phyloP scores from a whole-genome alignment of 306 rosid species.

The Astragalus membranaceus region DNA sequence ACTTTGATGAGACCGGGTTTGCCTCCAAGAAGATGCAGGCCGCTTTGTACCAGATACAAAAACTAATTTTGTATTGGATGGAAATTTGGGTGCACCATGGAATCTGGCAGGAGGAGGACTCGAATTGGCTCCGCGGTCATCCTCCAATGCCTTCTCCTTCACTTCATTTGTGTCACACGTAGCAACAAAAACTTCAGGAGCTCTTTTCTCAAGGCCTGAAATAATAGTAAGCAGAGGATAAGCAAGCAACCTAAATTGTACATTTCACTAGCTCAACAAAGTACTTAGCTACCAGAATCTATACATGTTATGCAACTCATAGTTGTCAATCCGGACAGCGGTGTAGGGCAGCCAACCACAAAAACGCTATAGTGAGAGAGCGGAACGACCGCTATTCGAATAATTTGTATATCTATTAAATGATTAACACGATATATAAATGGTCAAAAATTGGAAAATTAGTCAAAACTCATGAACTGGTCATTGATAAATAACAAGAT shows the following conservation, averaged over 20 bases:
- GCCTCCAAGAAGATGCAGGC: conserved; percentile 77
- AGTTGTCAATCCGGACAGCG: too few species aligned
- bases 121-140: conserved; percentile 25
- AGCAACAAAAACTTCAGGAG: conserved; percentile 31
- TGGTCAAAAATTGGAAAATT: too few species aligned
- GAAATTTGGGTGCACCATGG: conserved; percentile 30
- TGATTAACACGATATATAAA: too few species aligned
- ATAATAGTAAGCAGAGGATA: conserved; percentile 11
- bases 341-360: too few species aligned
- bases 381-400: too few species aligned
- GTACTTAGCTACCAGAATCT: neutral
- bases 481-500: too few species aligned
- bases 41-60: conserved; percentile 51
- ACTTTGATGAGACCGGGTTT: conserved; percentile 63
- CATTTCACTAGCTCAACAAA: conserved; percentile 8
- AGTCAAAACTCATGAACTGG: too few species aligned
- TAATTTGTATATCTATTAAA: too few species aligned
- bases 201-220: conserved; percentile 40
- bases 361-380: too few species aligned
- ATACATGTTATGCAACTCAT: neutral
- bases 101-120: conserved; percentile 34
- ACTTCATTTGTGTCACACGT: conserved; percentile 20
- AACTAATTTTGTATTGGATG: conserved; percentile 32
- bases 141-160: conserved; percentile 38
- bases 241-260: neutral